These are phyloP conservation scores for Hypoxylon crocopeplum DNA, from an alignment of 495 filamentous ascomycete species.

Conservation along the genomic window DNA sequence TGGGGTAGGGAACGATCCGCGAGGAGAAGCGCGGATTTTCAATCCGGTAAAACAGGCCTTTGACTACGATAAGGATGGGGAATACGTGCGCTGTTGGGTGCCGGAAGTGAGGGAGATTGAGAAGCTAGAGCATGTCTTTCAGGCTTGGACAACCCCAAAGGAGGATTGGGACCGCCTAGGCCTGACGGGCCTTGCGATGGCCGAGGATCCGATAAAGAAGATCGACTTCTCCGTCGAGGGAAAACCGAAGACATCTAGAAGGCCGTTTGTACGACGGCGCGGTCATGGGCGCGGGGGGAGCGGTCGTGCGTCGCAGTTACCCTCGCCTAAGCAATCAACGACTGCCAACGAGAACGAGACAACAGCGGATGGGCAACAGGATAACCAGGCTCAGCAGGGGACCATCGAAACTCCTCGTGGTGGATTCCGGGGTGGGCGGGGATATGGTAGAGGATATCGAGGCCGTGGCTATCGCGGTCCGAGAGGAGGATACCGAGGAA, in stretches of 20 bases:
- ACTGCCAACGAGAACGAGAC: slow-evolving; percentile 7
- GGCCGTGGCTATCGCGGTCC: slow-evolving; percentile 31
- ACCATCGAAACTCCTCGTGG: slow-evolving; percentile 22
- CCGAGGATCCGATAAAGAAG: slow-evolving; percentile 61
- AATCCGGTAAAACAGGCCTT: slow-evolving; percentile 75
- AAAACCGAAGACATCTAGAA: slow-evolving; percentile 44
- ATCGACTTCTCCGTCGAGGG: slow-evolving; percentile 61
- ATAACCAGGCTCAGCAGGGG: neutral
- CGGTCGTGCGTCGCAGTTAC: slow-evolving; percentile 3
- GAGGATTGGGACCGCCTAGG: slow-evolving; percentile 59
- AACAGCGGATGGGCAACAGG: neutral
- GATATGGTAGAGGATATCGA: slow-evolving; percentile 32
- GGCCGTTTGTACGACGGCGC: slow-evolving; percentile 41
- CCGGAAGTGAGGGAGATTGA: slow-evolving; percentile 61
- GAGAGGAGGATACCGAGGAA: slow-evolving; percentile 33
- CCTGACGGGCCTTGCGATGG: slow-evolving; percentile 57
- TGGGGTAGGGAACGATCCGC: slow-evolving; percentile 76
- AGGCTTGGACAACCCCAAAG: slow-evolving; percentile 64
- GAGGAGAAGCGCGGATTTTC: slow-evolving; percentile 68
- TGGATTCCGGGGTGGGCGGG: slow-evolving; percentile 34
- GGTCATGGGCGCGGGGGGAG: slow-evolving; percentile 35
- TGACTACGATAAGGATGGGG: slow-evolving; percentile 70
- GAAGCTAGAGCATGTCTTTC: slow-evolving; percentile 65
- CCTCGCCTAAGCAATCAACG: neutral
- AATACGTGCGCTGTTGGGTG: slow-evolving; percentile 73